Evolutionary conservation across 2,329 filamentous ascomycete genomes (phyloP).

Genomic region (Aciculosporium take): DNA sequence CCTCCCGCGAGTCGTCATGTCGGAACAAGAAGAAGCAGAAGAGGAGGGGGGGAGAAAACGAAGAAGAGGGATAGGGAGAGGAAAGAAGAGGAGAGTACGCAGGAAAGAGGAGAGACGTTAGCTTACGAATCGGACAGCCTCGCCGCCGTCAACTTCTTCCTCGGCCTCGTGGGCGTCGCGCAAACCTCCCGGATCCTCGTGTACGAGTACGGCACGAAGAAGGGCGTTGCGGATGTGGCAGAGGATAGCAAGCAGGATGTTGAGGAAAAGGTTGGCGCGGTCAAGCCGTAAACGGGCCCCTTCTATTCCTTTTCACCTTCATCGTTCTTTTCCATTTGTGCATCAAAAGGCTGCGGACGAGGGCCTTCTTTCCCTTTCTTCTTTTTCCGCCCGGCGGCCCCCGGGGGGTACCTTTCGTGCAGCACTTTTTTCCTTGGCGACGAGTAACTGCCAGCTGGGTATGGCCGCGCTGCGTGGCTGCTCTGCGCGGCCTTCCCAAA

Average conservation of each 20-base stretch:
- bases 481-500: too few relatives aligned
- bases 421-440: too few relatives aligned
- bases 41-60: too few relatives aligned
- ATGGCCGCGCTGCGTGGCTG: too few relatives aligned
- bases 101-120: too few relatives aligned
- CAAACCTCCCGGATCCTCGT: slow-evolving; percentile 66
- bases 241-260: slow-evolving; percentile 28
- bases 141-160: slow-evolving; percentile 95
- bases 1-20: neutral
- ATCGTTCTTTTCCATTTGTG: too few relatives aligned
- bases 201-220: slow-evolving; percentile 49
- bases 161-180: slow-evolving; percentile 71
- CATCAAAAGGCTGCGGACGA: too few relatives aligned
- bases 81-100: neutral
- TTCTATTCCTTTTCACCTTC: too few relatives aligned
- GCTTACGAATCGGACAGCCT: slow-evolving; percentile 37
- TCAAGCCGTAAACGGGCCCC: neutral
- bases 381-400: too few relatives aligned
- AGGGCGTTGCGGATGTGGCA: slow-evolving; percentile 19
- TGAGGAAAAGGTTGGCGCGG: slow-evolving; percentile 18
- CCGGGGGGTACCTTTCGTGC: too few relatives aligned
- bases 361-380: too few relatives aligned
- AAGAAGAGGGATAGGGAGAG: neutral
- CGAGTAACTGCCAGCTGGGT: too few relatives aligned
- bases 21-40: neutral